These are phyloP conservation scores for Keqinozyma sinolaborantium DNA, from an alignment of 1,139 yeast genomes.

Conservation along the genomic window DNA sequence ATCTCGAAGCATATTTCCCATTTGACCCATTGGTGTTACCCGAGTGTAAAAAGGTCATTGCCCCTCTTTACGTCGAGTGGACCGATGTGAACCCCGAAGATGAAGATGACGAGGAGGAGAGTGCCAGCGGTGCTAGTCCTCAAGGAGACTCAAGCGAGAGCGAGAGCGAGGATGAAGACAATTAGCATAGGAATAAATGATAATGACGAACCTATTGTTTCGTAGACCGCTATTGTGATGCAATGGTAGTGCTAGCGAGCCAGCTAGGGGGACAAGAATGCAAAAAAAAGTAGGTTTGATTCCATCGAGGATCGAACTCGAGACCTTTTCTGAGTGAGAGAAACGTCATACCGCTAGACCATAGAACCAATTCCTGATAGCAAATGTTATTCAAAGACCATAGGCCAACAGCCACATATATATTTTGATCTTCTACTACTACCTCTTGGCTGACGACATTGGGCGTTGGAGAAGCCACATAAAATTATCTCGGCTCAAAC, in stretches of 20 bases:
- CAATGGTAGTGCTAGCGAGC: not conserved
- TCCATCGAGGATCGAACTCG: conserved; percentile 42
- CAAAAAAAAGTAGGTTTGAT: conserved; percentile 16
- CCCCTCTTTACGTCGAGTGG: conserved; percentile 79
- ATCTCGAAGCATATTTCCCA: conserved; percentile 90
- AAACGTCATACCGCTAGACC: conserved; percentile 42
- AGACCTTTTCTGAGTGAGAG: conserved; percentile 39
- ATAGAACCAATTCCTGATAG: conserved; percentile 19
- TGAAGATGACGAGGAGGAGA: conserved; percentile 66
- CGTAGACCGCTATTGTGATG: not conserved
- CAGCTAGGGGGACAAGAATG: not conserved
- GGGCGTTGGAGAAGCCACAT: too few relatives aligned
- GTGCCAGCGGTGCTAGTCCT: conserved; percentile 34
- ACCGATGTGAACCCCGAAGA: conserved; percentile 41
- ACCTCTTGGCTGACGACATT: too few relatives aligned
- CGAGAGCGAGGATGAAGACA: conserved; percentile 28
- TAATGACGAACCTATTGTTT: conserved; percentile 1
- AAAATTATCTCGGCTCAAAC: too few relatives aligned
- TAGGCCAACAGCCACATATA: too few relatives aligned
- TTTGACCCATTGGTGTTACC: conserved; percentile 87
- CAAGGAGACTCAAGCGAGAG: conserved; percentile 28
- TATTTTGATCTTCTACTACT: too few relatives aligned
- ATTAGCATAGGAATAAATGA: conserved; percentile 12
- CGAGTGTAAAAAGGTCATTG: conserved; percentile 46
- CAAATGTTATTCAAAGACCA: not conserved